Evolutionary conservation across 768 basidiomycete genomes (phyloP), one percentile per base, ranked within the genome.

Genomic region (Kwoniella sp.): DNA sequence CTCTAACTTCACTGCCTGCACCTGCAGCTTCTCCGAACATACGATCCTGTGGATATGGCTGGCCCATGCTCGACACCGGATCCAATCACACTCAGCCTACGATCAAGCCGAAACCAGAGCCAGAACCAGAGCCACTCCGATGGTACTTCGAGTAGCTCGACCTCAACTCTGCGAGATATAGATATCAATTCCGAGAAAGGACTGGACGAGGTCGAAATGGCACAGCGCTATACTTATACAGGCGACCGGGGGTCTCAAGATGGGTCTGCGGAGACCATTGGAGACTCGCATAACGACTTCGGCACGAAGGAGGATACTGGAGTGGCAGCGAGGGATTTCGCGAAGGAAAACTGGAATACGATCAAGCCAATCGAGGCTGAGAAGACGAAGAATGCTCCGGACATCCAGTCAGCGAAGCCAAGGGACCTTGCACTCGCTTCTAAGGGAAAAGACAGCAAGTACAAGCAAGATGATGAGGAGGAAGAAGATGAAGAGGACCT

Each of bases 361-460:
- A 60, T 22, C n/a, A 29, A 25, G 37, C 31, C 52, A 41, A 31
- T 61, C 20, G 52, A 61, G 31, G 60, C 52, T 38, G 52, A 51
- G 54, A 9, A 20, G 41, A 4, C 8, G 41, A 45, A 45, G 41
- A 17, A 11, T 4, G 41, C 17, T 3, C 41, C 20, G 41, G 15
- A 45, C 41, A 20, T n/a, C n/a, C n/a, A n/a, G n/a, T n/a, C n/a
- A 37, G 34, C 34, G 34, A 13, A 13, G 34, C 34, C 34, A n/a
- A 20, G 48, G 4, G 25, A 8, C 20, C 48, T 50, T 20, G 48
- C 11, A 55, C 12, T n/a, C 12, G 51, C 23, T 11, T 12, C 13
- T 9, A 52, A 12, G 51, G 11, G 9, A n/a, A n/a, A n/a, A n/a
- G n/a, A 15, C 20, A 30, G 52, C 25, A n/a, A 26, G 30, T 25